Percentiles rank a stretch among this genome's conserved stretches.
Conservation (phyloP, 1,284 basidiomycete species). For the Ustanciosporium gigantosporum region DNA sequence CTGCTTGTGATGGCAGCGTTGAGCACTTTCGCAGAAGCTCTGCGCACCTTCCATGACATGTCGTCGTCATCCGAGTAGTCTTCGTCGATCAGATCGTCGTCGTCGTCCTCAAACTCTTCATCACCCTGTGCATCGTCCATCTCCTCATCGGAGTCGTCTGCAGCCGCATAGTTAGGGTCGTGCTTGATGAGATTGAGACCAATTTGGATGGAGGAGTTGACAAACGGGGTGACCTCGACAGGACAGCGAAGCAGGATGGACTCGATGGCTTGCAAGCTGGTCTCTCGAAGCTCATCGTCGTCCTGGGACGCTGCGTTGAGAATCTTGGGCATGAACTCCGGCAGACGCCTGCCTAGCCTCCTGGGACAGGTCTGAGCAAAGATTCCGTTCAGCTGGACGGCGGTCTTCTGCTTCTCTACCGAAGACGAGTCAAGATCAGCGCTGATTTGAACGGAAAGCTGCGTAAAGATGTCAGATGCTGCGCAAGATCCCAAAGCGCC, state of each 20-base stretch:
- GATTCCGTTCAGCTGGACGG: conserved; percentile 77
- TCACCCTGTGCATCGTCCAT: conserved; percentile 41
- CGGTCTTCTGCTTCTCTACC: conserved; percentile 70
- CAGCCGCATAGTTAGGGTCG: conserved; percentile 93
- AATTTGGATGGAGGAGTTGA: conserved; percentile 71
- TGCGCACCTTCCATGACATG: conserved; percentile 95
- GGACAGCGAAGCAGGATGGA: conserved; percentile 74
- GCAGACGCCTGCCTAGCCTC: conserved; percentile 42
- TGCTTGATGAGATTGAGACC: conserved; percentile 82
- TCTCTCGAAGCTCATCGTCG: conserved; percentile 68
- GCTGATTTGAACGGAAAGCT: conserved; percentile 39
- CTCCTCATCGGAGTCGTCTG: conserved; percentile 78
- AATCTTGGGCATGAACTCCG: conserved; percentile 67
- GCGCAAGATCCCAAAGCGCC: conserved; percentile 68
- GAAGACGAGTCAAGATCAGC: conserved; percentile 54
- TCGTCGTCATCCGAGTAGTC: conserved; percentile 94
- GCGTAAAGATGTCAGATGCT: conserved; percentile 48
- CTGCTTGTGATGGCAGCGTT: conserved; percentile 82
- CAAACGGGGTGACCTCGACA: conserved; percentile 74
- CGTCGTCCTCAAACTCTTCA: conserved; percentile 49
- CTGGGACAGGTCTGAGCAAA: conserved; percentile 58
- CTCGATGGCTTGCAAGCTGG: conserved; percentile 72
- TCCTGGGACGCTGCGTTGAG: conserved; percentile 73
- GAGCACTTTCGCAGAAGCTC: conserved; percentile 87
- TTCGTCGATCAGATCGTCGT: conserved; percentile 68